These are phyloP conservation scores for Phlegmacium glaucopus DNA, from an alignment of 768 basidiomycete species.

Conservation along the genomic window DNA sequence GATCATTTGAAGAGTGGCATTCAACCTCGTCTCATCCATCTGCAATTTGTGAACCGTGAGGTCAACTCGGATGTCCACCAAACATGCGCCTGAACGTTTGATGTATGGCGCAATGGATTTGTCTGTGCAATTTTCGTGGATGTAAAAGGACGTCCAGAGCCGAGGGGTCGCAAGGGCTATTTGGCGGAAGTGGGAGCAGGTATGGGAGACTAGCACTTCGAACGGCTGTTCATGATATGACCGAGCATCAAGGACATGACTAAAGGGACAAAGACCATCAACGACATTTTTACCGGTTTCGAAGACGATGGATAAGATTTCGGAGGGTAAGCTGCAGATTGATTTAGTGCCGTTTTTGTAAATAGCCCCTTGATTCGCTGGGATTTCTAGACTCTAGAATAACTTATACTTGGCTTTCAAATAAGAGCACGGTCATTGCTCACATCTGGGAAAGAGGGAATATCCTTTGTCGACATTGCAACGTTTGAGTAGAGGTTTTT, in stretches of 20 bases:
- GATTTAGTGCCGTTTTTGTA: neutral
- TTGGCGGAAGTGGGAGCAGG: slow-evolving; percentile 34
- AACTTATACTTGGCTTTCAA: too few species aligned
- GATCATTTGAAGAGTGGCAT: slow-evolving; percentile 26
- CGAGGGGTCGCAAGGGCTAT: slow-evolving; percentile 33
- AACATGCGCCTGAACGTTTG: slow-evolving; percentile 27
- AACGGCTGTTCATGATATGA: slow-evolving; percentile 19
- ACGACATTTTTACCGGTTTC: slow-evolving; percentile 22
- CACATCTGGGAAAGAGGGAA: too few species aligned
- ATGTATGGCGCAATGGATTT: slow-evolving; percentile 29
- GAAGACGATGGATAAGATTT: slow-evolving; percentile 32
- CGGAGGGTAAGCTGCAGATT: slow-evolving; percentile 26
- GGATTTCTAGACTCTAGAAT: too few species aligned
- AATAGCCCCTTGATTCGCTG: neutral
- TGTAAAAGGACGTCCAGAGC: slow-evolving; percentile 39
- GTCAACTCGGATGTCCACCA: slow-evolving; percentile 31
- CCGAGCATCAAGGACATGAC: neutral
- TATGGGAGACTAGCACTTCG: slow-evolving; percentile 37
- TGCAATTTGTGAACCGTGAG: slow-evolving; percentile 6
- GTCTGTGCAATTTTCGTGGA: slow-evolving; percentile 16
- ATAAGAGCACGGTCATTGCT: too few species aligned
- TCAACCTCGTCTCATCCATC: slow-evolving; percentile 9
- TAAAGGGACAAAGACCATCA: slow-evolving; percentile 12
- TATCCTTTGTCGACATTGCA: too few species aligned
- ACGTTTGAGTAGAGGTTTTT: too few species aligned